A percentile compares a stretch with the other conserved stretches of the same genome.
Evolutionary conservation across 2,329 filamentous ascomycete genomes (phyloP).

Genomic region (Didymella lethalis): DNA sequence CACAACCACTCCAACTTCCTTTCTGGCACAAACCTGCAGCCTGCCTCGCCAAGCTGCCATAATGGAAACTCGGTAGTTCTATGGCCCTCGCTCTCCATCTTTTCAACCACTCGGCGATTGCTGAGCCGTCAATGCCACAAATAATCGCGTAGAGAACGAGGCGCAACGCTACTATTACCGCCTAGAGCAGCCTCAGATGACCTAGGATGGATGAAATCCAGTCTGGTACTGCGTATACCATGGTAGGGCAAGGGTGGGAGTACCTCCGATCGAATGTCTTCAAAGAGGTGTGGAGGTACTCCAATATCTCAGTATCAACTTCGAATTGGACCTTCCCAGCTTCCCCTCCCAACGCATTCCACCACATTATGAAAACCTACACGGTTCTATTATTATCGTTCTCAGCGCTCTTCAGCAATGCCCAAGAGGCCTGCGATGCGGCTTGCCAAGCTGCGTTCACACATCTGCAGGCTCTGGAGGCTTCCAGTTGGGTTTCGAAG

Average conservation of each 20-base stretch:
- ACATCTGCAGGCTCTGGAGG: background rate
- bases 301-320: background rate
- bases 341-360: background rate
- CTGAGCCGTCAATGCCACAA: background rate
- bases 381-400: background rate
- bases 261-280: background rate
- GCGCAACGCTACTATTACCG: background rate
- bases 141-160: background rate
- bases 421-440: slow-evolving; percentile 3
- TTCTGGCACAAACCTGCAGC: background rate
- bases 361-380: background rate
- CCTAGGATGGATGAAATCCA: background rate
- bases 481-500: slow-evolving; percentile 10
- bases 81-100: background rate
- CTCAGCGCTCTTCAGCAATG: slow-evolving; percentile 1
- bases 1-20: background rate
- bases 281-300: background rate
- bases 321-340: background rate
- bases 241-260: background rate
- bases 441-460: slow-evolving; percentile 3
- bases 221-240: background rate
- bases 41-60: background rate
- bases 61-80: background rate
- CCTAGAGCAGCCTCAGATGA: background rate
- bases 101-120: background rate